These are phyloP conservation scores for Exophiala viscosa DNA, from an alignment of 2,329 filamentous ascomycete species.

Conservation along the genomic window DNA sequence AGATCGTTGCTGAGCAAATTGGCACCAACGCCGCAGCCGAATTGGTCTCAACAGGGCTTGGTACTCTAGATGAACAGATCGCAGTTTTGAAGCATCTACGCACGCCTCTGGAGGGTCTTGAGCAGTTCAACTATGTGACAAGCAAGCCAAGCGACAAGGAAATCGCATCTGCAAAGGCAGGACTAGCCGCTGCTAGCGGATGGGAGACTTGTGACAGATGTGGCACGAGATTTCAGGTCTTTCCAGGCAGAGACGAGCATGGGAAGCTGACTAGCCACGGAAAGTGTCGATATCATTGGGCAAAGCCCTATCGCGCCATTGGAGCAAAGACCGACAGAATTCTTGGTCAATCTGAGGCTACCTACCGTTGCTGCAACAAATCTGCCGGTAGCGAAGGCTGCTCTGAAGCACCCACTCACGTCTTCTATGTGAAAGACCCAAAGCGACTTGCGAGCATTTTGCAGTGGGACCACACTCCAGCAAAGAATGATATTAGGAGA, in stretches of 20 bases:
- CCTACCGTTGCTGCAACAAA: conserved; percentile 76
- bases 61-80: conserved; percentile 62
- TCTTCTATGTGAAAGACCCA: conserved; percentile 77
- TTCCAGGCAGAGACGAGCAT: conserved; percentile 73
- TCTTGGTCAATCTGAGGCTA: conserved; percentile 55
- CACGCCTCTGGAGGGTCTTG: conserved; percentile 62
- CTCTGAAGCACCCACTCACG: conserved; percentile 66
- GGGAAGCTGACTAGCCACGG: conserved; percentile 77
- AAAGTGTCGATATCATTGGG: conserved; percentile 75
- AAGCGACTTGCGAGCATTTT: conserved; percentile 73
- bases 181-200: conserved; percentile 63
- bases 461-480: conserved; percentile 75
- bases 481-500: conserved; percentile 43
- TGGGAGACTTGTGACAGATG: conserved; percentile 92
- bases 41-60: conserved; percentile 48
- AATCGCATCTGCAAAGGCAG: conserved; percentile 62
- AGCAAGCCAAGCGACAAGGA: conserved; percentile 62
- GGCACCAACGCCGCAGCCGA: background rate
- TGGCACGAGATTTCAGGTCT: conserved; percentile 81
- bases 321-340: conserved; percentile 54
- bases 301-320: conserved; percentile 60
- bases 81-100: conserved; percentile 59
- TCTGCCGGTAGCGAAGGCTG: conserved; percentile 71
- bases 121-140: conserved; percentile 71
- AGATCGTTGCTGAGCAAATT: conserved; percentile 10